phyloP scores from a whole-genome alignment of 1,284 basidiomycete genomes.

The Singerocomus inundabilis region DNA sequence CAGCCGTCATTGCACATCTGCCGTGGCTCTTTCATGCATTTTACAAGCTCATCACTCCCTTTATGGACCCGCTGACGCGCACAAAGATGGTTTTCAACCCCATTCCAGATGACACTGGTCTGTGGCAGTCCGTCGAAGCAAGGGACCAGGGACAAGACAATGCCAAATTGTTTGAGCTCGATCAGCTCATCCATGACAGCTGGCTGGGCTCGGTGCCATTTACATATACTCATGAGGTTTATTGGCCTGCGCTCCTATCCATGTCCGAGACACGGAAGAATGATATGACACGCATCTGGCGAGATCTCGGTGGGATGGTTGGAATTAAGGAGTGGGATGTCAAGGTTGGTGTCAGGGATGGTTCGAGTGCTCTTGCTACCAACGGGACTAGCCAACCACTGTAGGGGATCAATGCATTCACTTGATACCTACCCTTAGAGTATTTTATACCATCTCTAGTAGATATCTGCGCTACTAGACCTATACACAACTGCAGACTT shows the following conservation, averaged over 20 bases:
- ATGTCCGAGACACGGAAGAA: conserved; percentile 52
- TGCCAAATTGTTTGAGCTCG: conserved; percentile 57
- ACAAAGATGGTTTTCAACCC: conserved; percentile 72
- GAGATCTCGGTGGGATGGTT: conserved; percentile 56
- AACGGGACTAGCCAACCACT: conserved; percentile 6
- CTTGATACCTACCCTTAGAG: neutral
- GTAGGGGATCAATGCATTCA: conserved; percentile 6
- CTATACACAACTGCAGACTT: neutral
- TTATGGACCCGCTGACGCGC: conserved; percentile 79
- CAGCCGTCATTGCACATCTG: conserved; percentile 79
- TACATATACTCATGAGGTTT: conserved; percentile 69
- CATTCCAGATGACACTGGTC: conserved; percentile 19
- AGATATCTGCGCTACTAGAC: neutral
- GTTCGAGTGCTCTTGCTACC: neutral
- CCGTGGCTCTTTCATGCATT: conserved; percentile 80
- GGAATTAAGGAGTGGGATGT: conserved; percentile 72
- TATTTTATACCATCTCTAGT: conserved; percentile 10
- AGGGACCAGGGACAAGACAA: conserved; percentile 28
- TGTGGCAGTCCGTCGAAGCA: conserved; percentile 24
- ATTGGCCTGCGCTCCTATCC: conserved; percentile 66
- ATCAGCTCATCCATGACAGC: conserved; percentile 55
- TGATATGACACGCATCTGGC: conserved; percentile 60
- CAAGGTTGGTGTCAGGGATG: conserved; percentile 25
- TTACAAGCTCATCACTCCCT: conserved; percentile 81
- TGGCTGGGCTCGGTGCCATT: conserved; percentile 66